Base-by-base conservation (phyloP, 2,329 filamentous ascomycete genomes). In the Saccharata proteae region DNA sequence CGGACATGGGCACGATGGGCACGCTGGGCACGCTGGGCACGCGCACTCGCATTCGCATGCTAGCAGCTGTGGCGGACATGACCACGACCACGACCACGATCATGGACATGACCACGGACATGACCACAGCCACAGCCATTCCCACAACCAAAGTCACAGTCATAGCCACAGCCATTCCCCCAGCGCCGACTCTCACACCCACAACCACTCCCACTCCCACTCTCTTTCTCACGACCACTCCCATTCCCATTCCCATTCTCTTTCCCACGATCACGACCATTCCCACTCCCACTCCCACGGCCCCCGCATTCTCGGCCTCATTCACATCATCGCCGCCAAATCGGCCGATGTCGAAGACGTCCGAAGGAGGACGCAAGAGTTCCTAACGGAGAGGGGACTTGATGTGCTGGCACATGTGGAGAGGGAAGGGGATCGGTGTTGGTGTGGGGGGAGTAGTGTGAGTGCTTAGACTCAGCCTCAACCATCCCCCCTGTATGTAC, bases 321-420 rank as follows among this genome's bases (percentile, higher is more conserved):
- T 94, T 38, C 88, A 94, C 49, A 71, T 94, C 22, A 74, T 84
- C 37, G 83, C 83, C 1, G 73, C 76, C 1, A 70, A 73, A 15
- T 72, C 69, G 3, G 74, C 78, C 3, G 76, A 86, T 43, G 51
- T 86, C 34, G 83, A 93, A 44, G 86, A 94, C 39, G 83, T 94
- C 5, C 68, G 82, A 30, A 73, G 82, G 37, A 68, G 85, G n/a
- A 79, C 86, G 0, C 64, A 69, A 26, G 67, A 72, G 25, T 90
- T 85, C 43, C 62, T 93, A 14, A 59, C 67, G 6, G 71, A 71
- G 30, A 71, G 80, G 41, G 72, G 75, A 24, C 79, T 94, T 58
- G 77, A 93, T 46, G 73, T 85, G 9, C 75, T 92, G 16, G 71
- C 94, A 4, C 88, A 94, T 55, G 80, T 93, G 2, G 88, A 94